phyloP scores from a whole-genome alignment of 2,329 filamentous ascomycete species.

The Claviceps purpurea region DNA sequence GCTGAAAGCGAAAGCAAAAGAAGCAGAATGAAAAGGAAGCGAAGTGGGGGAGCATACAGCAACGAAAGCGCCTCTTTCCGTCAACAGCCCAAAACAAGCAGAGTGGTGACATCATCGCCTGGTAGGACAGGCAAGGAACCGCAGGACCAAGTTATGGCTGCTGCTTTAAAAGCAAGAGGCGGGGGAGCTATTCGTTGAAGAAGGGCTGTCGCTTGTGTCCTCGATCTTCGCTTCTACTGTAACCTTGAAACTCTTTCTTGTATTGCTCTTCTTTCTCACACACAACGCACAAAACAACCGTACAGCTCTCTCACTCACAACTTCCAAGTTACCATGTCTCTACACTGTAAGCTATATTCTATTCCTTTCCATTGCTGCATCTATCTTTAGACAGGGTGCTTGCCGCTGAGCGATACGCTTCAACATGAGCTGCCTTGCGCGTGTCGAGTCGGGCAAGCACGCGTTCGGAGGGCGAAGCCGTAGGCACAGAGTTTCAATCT shows the following conservation, averaged over 20 bases:
- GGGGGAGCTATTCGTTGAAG: background rate
- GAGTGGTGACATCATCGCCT: constrained; percentile 21
- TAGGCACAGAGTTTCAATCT: background rate
- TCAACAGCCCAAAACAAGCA: background rate
- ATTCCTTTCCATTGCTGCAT: background rate
- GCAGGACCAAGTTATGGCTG: background rate
- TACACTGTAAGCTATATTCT: constrained; percentile 35
- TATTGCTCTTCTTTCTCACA: too few relatives aligned
- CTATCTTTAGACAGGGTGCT: background rate
- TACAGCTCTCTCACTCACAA: background rate
- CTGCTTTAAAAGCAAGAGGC: constrained; percentile 3
- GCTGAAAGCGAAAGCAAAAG: background rate
- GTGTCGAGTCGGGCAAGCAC: background rate
- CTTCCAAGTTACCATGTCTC: constrained; percentile 34
- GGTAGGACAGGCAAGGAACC: background rate
- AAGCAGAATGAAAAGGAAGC: background rate
- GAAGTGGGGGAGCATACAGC: constrained; percentile 1
- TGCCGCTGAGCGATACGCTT: background rate
- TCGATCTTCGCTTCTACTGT: background rate
- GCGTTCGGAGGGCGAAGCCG: background rate
- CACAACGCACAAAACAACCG: background rate
- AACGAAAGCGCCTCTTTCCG: background rate
- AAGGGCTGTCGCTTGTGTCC: background rate
- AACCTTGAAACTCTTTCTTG: background rate
- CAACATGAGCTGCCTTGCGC: background rate